phyloP scores from a whole-genome alignment of 2,329 filamentous ascomycete genomes.

The Clonostachys sp. region DNA sequence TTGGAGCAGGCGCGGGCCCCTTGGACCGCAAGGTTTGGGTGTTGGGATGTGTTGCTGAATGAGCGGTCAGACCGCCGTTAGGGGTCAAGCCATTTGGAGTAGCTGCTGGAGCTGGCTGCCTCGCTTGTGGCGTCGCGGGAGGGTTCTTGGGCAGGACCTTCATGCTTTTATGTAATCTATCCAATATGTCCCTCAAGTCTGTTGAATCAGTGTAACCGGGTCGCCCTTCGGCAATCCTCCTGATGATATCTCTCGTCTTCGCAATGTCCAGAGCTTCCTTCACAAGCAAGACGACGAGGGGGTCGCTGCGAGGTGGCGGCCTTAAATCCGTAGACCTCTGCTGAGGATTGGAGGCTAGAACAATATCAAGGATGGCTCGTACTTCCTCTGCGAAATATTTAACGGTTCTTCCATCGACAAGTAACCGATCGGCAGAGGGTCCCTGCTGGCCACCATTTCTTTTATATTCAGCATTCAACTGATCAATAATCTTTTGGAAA shows the following conservation, averaged over 20 bases:
- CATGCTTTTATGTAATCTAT: slow-evolving; percentile 38
- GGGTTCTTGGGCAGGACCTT: slow-evolving; percentile 17
- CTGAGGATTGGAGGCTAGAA: slow-evolving; percentile 52
- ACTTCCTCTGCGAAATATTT: slow-evolving; percentile 58
- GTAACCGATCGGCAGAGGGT: slow-evolving; percentile 48
- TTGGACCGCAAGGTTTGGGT: slow-evolving; percentile 57
- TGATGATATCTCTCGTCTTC: slow-evolving; percentile 43
- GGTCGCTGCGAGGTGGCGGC: slow-evolving; percentile 49
- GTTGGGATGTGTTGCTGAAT: slow-evolving; percentile 14
- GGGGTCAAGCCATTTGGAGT: not conserved
- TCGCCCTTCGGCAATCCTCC: slow-evolving; percentile 46
- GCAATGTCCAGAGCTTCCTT: slow-evolving; percentile 51
- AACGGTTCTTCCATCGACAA: slow-evolving; percentile 51
- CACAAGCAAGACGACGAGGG: slow-evolving; percentile 50
- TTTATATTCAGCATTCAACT: slow-evolving; percentile 61
- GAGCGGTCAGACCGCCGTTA: slow-evolving; percentile 2
- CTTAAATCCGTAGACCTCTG: slow-evolving; percentile 49
- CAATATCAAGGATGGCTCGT: slow-evolving; percentile 51
- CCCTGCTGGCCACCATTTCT: slow-evolving; percentile 44
- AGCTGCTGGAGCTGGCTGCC: not conserved
- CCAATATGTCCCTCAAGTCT: slow-evolving; percentile 48
- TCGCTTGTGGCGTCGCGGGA: not conserved
- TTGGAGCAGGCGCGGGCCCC: slow-evolving; percentile 46
- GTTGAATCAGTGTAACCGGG: slow-evolving; percentile 47
- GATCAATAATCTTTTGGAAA: slow-evolving; percentile 78